Evolutionary conservation across 768 basidiomycete species (phyloP).

Genomic region (Tubosaeta sp.): DNA sequence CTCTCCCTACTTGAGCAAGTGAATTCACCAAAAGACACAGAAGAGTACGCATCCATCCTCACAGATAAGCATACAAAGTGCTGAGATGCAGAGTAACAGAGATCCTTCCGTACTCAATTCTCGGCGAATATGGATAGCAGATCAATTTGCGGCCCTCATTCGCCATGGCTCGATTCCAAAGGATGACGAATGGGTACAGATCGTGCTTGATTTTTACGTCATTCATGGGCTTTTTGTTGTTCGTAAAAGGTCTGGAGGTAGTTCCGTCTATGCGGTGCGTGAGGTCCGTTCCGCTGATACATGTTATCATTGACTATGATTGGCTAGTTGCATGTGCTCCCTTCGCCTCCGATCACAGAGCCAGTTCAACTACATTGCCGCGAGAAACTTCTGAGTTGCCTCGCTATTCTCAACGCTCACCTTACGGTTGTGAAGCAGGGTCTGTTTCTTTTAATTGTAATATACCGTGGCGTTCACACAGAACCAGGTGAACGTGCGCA

Average conservation of each 20-base stretch:
- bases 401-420: constrained; percentile 70
- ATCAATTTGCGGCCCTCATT: constrained; percentile 76
- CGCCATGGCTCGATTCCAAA: constrained; percentile 79
- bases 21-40: constrained; percentile 41
- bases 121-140: constrained; percentile 76
- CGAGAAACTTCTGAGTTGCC: constrained; percentile 61
- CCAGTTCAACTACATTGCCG: constrained; percentile 63
- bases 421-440: constrained; percentile 49
- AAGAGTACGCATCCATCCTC: constrained; percentile 34
- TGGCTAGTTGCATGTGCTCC: constrained; percentile 49
- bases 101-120: constrained; percentile 46
- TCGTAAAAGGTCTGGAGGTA: constrained; percentile 70
- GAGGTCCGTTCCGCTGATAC: neutral
- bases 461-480: constrained; percentile 2
- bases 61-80: neutral
- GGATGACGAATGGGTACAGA: constrained; percentile 70
- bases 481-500: constrained; percentile 40
- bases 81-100: constrained; percentile 31
- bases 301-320: neutral
- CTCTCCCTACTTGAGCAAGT: constrained; percentile 62
- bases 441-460: constrained; percentile 21
- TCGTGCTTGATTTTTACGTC: constrained; percentile 75
- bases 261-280: constrained; percentile 54
- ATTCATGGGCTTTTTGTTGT: constrained; percentile 79
- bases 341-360: constrained; percentile 71